Evolutionary conservation across 495 filamentous ascomycete genomes (phyloP).

Genomic region (Aspergillus incahuasiensis): DNA sequence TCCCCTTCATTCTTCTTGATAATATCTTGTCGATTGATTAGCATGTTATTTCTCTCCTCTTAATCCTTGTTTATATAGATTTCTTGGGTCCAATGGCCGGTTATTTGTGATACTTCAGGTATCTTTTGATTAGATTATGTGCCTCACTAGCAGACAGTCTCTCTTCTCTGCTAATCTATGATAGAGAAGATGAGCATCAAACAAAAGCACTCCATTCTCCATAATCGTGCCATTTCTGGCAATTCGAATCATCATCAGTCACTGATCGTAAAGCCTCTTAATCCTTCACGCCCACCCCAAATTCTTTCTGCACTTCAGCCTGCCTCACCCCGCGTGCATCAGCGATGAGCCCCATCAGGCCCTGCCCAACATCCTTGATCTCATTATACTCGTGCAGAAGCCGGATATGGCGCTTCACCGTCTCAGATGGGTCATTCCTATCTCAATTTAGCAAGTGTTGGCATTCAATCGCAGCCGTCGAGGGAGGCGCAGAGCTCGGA

Average conservation of each 20-base stretch:
- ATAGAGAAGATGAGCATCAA: neutral
- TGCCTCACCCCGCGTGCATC: slow-evolving; percentile 62
- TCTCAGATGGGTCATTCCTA: slow-evolving; percentile 33
- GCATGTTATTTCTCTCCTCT: neutral
- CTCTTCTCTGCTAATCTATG: neutral
- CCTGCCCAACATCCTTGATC: slow-evolving; percentile 67
- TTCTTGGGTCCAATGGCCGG: slow-evolving; percentile 1
- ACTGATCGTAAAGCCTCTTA: slow-evolving; percentile 15
- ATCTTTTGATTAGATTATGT: neutral
- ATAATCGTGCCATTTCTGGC: neutral
- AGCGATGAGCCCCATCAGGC: slow-evolving; percentile 68
- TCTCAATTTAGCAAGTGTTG: neutral
- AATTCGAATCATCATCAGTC: neutral
- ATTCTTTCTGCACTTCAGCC: slow-evolving; percentile 59
- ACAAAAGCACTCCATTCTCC: neutral
- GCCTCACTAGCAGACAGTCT: neutral
- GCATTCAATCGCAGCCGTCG: neutral
- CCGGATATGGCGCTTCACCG: slow-evolving; percentile 61
- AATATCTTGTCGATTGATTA: slow-evolving; percentile 6
- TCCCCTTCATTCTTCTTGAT: neutral
- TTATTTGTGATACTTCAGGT: neutral
- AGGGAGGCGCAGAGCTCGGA: neutral
- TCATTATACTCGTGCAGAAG: slow-evolving; percentile 76
- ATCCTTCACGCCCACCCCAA: slow-evolving; percentile 37
- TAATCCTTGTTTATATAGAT: slow-evolving; percentile 1